Evolutionary conservation across 1,139 yeast species (phyloP).

Genomic region (Yamadazyma membranifaciens): DNA sequence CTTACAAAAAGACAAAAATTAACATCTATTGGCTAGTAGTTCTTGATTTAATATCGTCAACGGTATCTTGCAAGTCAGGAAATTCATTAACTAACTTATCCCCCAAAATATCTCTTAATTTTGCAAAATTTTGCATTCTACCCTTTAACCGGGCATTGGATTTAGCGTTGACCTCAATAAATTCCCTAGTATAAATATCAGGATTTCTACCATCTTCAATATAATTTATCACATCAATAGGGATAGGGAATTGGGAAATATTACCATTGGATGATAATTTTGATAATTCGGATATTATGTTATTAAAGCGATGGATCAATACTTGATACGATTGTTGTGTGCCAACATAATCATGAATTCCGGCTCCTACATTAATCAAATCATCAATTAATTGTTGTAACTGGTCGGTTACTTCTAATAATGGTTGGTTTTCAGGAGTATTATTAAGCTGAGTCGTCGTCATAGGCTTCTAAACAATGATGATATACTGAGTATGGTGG

Average conservation of each 20-base stretch:
- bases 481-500: neutral
- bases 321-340: constrained; percentile 55
- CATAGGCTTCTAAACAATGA: constrained; percentile 21
- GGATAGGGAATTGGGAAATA: constrained; percentile 50
- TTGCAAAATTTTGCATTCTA: constrained; percentile 61
- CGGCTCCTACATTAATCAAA: constrained; percentile 82
- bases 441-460: constrained; percentile 34
- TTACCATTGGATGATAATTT: constrained; percentile 33
- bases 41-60: constrained; percentile 35
- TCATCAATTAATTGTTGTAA: constrained; percentile 77
- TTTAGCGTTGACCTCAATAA: constrained; percentile 86
- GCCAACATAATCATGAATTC: constrained; percentile 91
- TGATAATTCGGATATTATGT: constrained; percentile 37
- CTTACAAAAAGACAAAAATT: no score
- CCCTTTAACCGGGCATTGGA: constrained; percentile 89
- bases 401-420: constrained; percentile 54
- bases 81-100: constrained; percentile 70
- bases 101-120: constrained; percentile 63
- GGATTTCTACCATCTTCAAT: constrained; percentile 97
- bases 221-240: constrained; percentile 75
- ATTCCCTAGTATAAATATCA: constrained; percentile 93
- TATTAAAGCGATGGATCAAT: constrained; percentile 40
- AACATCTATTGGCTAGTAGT: constrained; percentile 13
- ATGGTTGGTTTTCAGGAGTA: constrained; percentile 36
- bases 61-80: constrained; percentile 58